These are phyloP conservation scores for Pichia phayaonensis DNA, from an alignment of 805 yeast genomes.

Conservation along the genomic window DNA sequence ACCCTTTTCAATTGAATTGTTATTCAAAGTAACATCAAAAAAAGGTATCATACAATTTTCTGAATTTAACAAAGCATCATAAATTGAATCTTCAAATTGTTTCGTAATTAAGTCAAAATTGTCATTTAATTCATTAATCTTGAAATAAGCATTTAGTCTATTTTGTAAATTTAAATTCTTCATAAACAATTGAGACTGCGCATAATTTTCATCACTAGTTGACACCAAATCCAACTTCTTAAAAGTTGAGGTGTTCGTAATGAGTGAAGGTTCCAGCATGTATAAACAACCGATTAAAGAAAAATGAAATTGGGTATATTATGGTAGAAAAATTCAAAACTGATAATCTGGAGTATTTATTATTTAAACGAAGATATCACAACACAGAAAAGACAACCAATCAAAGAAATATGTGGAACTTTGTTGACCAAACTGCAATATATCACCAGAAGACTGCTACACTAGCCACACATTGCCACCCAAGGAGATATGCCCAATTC, in stretches of 20 bases:
- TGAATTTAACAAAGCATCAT: slow-evolving; percentile 2
- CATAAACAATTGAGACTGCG: background rate
- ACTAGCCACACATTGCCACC: background rate
- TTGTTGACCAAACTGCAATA: background rate
- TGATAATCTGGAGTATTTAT: background rate
- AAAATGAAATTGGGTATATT: background rate
- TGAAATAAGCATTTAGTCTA: background rate
- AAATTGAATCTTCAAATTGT: slow-evolving; percentile 2
- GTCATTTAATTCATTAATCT: background rate
- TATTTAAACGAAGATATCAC: too few species aligned
- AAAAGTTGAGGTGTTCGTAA: too few species aligned
- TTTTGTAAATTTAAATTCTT: background rate
- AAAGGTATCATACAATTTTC: slow-evolving; percentile 8
- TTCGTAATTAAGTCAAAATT: slow-evolving; percentile 1
- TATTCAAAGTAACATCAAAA: slow-evolving; percentile 1
- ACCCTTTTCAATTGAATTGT: background rate
- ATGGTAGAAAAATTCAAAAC: background rate
- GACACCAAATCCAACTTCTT: background rate
- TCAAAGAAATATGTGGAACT: background rate
- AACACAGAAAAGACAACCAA: background rate
- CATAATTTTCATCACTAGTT: background rate
- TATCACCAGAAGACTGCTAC: background rate
- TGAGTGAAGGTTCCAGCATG: background rate
- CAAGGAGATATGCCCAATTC: background rate
- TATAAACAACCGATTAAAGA: background rate